phyloP scores from a whole-genome alignment of 2,329 filamentous ascomycete species.

The Thielaviopsis populi region DNA sequence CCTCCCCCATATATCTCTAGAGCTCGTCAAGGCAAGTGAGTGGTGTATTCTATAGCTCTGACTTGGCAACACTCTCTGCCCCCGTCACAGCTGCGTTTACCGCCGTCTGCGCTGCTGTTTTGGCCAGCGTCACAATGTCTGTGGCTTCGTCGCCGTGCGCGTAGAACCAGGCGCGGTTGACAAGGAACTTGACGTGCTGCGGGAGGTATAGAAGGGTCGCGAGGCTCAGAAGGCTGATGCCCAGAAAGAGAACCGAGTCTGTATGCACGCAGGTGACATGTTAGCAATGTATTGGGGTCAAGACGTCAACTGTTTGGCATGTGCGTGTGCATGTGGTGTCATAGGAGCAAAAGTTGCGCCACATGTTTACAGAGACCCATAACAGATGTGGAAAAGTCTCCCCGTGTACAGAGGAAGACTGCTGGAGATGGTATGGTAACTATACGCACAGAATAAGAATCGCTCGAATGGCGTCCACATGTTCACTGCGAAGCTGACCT shows the following conservation, averaged over 20 bases:
- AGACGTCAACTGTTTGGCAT: slow-evolving; percentile 10
- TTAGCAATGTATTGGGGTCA: not conserved
- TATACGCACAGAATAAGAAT: slow-evolving; percentile 77
- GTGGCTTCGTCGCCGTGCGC: slow-evolving; percentile 60
- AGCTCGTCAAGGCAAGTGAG: not conserved
- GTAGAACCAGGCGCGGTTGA: slow-evolving; percentile 85
- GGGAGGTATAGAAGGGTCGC: slow-evolving; percentile 86
- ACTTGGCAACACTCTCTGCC: slow-evolving; percentile 20
- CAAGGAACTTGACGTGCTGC: slow-evolving; percentile 70
- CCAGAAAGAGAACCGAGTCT: slow-evolving; percentile 88
- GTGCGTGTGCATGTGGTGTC: not conserved
- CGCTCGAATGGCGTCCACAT: slow-evolving; percentile 96
- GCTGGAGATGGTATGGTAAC: not conserved
- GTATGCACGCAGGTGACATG: slow-evolving; percentile 3
- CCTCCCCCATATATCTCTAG: not conserved
- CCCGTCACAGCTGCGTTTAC: slow-evolving; percentile 23
- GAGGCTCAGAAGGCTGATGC: slow-evolving; percentile 71
- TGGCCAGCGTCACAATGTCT: slow-evolving; percentile 33
- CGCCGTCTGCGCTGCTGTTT: slow-evolving; percentile 24
- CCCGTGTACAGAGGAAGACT: not conserved
- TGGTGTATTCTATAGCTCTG: slow-evolving; percentile 23
- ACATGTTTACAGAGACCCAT: not conserved
- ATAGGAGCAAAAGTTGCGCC: not conserved
- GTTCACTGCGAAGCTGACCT: slow-evolving; percentile 92
- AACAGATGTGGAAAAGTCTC: not conserved